A percentile compares a stretch with the other conserved stretches of the same genome.
Conservation (phyloP, 441 rosid species). For the Isatis lusitanica region DNA sequence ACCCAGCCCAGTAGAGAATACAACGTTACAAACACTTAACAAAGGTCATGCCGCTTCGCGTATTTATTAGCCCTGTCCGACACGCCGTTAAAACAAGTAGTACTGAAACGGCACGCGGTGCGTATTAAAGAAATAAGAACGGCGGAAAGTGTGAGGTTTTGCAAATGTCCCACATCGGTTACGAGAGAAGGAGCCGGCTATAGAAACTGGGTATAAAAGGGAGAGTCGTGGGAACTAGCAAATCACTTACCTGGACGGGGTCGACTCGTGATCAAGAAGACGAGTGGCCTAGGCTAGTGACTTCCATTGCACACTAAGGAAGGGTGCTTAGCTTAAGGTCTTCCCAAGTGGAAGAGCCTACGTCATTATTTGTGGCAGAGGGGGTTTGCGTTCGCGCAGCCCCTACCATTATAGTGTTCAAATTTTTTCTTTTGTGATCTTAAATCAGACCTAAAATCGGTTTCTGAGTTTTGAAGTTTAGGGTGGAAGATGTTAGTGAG, state of each 20-base stretch:
- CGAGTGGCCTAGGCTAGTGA: slow-evolving; percentile 38
- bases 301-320: slow-evolving; percentile 31
- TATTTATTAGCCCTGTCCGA: background rate
- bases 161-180: slow-evolving; percentile 25
- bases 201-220: background rate
- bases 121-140: background rate
- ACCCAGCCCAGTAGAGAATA: slow-evolving; percentile 7
- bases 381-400: slow-evolving; percentile 86
- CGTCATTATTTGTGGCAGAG: slow-evolving; percentile 71
- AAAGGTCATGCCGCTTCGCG: background rate
- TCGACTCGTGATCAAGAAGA: slow-evolving; percentile 36
- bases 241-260: slow-evolving; percentile 42
- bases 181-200: background rate
- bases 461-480: too few species aligned
- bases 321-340: slow-evolving; percentile 39
- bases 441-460: background rate
- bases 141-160: background rate
- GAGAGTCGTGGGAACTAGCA: rapidly evolving
- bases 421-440: background rate
- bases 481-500: too few species aligned
- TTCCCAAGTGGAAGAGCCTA: slow-evolving; percentile 43
- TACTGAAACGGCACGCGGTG: background rate
- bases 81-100: background rate
- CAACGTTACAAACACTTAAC: background rate
- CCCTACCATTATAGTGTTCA: slow-evolving; percentile 33